Base-by-base conservation (phyloP, 345 rosid species). In the Streptanthus diversifolius region DNA sequence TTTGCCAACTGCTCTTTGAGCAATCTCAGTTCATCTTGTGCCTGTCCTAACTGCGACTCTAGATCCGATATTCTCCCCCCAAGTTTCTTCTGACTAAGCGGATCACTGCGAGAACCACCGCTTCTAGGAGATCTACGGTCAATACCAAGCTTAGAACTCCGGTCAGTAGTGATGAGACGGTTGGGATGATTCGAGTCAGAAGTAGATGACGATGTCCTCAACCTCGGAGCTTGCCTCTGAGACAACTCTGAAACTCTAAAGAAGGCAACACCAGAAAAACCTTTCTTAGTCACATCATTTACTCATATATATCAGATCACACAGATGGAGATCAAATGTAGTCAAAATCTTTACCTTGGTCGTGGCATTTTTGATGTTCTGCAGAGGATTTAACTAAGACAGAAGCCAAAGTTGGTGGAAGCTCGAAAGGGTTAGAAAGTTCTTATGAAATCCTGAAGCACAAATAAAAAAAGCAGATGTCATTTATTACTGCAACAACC, bases 31-130 rank as follows among this genome's bases (percentile, higher is more conserved):
- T 91, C 97, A 35, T 77, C 83, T 76, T 91, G 97, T n/a, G 97
- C 98, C 70, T 91, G 98, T 71, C 89, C 91, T 45, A 93, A 91
- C 76, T 93, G 98, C 25, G 91, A 85, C 77, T 93, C 98, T 32
- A 91, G 81, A 81, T 88, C 90, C 0, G 90, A 89, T 72, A 93
- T 86, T 36, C 98, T 86, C 0, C 91, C 82, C 7, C 97, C 95
- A 11, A 93, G 88, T 71, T 91, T 93, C 91, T 86, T 93, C 77
- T 80, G 89, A 64, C 85, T 72, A 13, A 77, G 54, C 2, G 92
- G 71, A 70, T 89, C 93, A 35, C 88, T 76, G 55, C 78, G 90
- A 45, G 90, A 57, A 14, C 82, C 80, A 67, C 71, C 72, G 52
- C 88, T 85, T 77, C 90, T 83, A 17, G 96, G 97, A n/a, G 98